Conservation (phyloP, 2,329 filamentous ascomycete species). For the Aspergillus terreus region DNA sequence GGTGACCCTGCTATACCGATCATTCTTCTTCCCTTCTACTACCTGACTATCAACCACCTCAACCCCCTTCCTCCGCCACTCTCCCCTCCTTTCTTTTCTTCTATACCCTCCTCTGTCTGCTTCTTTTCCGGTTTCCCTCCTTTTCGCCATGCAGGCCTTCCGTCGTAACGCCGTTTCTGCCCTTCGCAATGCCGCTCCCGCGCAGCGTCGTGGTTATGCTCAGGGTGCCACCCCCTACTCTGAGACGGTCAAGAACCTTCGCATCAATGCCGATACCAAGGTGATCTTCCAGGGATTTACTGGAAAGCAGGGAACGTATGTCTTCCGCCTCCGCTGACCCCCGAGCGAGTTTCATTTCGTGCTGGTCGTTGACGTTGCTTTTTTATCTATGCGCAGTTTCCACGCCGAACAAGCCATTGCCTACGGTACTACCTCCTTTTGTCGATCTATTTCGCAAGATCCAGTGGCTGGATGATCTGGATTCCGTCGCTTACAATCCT, state of each 20-base stretch:
- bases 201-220: conserved; percentile 71
- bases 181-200: conserved; percentile 58
- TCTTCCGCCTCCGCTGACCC: conserved; percentile 23
- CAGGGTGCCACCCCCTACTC: conserved; percentile 67
- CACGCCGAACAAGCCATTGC: conserved; percentile 97
- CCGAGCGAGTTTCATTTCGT: not conserved
- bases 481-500: conserved; percentile 23
- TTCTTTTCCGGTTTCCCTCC: conserved; percentile 15
- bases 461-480: not conserved
- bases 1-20: conserved; percentile 14
- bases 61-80: conserved; percentile 13
- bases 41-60: conserved; percentile 11
- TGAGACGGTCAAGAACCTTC: conserved; percentile 76
- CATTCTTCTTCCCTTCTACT: conserved; percentile 16
- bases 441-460: conserved; percentile 6
- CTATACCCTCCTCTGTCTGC: conserved; percentile 12
- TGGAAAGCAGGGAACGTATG: conserved; percentile 90
- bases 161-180: conserved; percentile 68
- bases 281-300: conserved; percentile 97
- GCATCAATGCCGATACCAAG: conserved; percentile 89
- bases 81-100: conserved; percentile 14
- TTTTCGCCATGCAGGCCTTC: conserved; percentile 72
- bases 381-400: conserved; percentile 60
- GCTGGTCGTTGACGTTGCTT: conserved; percentile 29
- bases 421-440: conserved; percentile 65